These are phyloP conservation scores for Tarenaya hassleriana DNA, from an alignment of 345 rosid genomes.

Conservation along the genomic window DNA sequence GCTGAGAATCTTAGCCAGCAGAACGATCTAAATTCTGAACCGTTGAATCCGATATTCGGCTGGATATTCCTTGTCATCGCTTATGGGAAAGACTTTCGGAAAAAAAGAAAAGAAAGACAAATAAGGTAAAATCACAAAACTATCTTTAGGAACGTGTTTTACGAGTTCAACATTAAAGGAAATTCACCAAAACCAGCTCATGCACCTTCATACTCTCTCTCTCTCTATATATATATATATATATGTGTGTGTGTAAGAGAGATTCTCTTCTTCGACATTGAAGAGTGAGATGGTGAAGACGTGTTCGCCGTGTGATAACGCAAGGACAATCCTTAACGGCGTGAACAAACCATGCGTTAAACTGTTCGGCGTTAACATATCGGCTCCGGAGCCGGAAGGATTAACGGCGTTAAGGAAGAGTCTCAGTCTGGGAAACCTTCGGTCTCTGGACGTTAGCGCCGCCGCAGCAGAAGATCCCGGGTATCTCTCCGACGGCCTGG, in stretches of 20 bases:
- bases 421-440: conserved; percentile 39
- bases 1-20: conserved; percentile 4
- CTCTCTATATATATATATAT: conserved; percentile 11
- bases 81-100: conserved; percentile 12
- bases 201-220: conserved; percentile 8
- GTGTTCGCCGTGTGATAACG: conserved; percentile 45
- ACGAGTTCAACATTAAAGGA: not conserved
- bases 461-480: conserved; percentile 31
- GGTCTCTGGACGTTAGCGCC: conserved; percentile 9
- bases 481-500: conserved; percentile 47
- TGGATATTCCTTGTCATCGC: conserved; percentile 16
- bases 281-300: conserved; percentile 34
- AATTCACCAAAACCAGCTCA: conserved; percentile 22
- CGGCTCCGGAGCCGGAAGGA: conserved; percentile 19
- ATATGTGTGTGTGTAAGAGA: not conserved
- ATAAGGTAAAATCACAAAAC: conserved; percentile 12
- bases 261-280: conserved; percentile 11
- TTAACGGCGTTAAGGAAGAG: conserved; percentile 35
- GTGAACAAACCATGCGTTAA: conserved; percentile 30
- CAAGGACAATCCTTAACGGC: conserved; percentile 38
- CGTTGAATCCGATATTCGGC: conserved; percentile 15
- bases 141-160: too few relatives aligned
- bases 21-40: conserved; percentile 6
- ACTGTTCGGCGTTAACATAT: conserved; percentile 54
- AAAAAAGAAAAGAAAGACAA: conserved; percentile 9